These are phyloP conservation scores for Plasmodium knowlesi DNA, from an alignment of 169 alveolate genomes.

Conservation along the genomic window DNA sequence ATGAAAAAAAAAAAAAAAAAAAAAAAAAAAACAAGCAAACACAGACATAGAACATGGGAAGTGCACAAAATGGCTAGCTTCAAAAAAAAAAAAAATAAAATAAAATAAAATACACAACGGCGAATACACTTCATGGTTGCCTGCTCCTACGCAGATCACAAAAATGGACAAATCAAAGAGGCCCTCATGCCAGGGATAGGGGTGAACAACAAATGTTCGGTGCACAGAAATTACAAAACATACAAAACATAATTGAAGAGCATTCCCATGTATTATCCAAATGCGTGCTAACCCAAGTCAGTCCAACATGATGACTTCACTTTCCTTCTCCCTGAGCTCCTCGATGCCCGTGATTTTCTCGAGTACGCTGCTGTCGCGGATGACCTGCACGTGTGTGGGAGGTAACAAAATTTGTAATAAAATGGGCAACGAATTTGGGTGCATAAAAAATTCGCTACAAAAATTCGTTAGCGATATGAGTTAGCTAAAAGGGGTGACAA, in stretches of 20 bases:
- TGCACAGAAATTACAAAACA: neutral
- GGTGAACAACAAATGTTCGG: neutral
- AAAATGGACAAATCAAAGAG: neutral
- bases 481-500: neutral
- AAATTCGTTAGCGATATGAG: no score
- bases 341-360: constrained; percentile 38
- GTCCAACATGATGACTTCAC: constrained; percentile 47
- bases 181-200: neutral
- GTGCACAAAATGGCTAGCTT: no score
- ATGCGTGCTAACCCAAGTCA: neutral
- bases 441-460: no score
- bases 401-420: neutral
- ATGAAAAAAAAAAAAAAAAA: neutral
- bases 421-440: neutral
- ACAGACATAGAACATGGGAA: neutral
- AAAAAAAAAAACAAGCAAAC: neutral
- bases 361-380: constrained; percentile 41
- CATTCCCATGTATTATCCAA: neutral
- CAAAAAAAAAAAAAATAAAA: no score
- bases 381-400: constrained; percentile 23
- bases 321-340: constrained; percentile 5
- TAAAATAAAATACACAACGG: neutral
- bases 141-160: neutral
- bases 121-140: neutral
- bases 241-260: neutral